phyloP scores from a whole-genome alignment of 805 yeast genomes.

The Yarrowia deformans region DNA sequence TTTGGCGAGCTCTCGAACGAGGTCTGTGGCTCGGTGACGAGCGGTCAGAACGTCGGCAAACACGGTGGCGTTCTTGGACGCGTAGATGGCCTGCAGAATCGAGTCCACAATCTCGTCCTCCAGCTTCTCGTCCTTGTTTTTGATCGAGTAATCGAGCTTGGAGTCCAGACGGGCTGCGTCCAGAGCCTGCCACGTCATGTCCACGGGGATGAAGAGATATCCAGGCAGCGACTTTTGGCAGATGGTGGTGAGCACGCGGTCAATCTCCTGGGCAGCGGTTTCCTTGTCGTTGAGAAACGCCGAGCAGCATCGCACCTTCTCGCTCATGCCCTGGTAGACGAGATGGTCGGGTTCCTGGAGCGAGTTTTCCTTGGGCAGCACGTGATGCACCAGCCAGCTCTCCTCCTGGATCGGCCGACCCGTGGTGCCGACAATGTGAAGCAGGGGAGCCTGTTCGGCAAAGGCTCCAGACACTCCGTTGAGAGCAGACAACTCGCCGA shows the following conservation, averaged over 20 bases:
- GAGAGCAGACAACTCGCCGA: constrained; percentile 85
- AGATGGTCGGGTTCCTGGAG: constrained; percentile 65
- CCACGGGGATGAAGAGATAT: constrained; percentile 77
- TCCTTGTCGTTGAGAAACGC: constrained; percentile 57
- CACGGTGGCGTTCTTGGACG: constrained; percentile 65
- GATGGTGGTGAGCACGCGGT: constrained; percentile 65
- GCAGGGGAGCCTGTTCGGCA: constrained; percentile 79
- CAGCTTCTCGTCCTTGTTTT: constrained; percentile 44
- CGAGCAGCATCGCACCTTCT: constrained; percentile 62
- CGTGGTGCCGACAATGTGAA: constrained; percentile 87
- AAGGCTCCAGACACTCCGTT: constrained; percentile 84
- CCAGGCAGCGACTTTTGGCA: constrained; percentile 76
- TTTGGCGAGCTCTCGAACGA: constrained; percentile 59
- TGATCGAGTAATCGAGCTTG: constrained; percentile 50
- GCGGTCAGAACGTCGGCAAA: constrained; percentile 75
- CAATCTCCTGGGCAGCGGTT: constrained; percentile 67
- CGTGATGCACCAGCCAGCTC: constrained; percentile 52
- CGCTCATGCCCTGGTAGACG: constrained; percentile 69
- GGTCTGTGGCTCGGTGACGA: constrained; percentile 58
- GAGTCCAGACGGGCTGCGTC: constrained; percentile 52
- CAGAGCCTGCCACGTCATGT: constrained; percentile 56
- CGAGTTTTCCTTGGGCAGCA: constrained; percentile 49
- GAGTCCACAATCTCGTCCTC: constrained; percentile 53
- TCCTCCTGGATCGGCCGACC: constrained; percentile 52
- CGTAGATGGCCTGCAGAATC: constrained; percentile 61